Evolutionary conservation across 257 asterid genomes (phyloP).

Genomic region (Solanum virginianum): DNA sequence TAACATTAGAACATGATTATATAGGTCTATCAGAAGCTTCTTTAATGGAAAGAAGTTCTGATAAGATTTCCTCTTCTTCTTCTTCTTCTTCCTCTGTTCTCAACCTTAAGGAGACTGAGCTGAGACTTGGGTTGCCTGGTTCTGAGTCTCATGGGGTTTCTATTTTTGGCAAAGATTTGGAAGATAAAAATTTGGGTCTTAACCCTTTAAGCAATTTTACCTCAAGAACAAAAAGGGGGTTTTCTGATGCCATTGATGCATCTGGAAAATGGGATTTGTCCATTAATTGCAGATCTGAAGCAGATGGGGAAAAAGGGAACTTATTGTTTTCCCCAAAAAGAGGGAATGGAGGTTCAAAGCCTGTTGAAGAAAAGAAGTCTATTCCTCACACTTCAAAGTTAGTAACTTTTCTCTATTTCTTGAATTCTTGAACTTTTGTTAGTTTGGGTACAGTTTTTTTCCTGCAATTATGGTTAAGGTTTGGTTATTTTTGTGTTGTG

Average conservation of each 20-base stretch:
- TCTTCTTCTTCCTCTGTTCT: conserved; percentile 17
- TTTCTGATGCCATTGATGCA: conserved; percentile 64
- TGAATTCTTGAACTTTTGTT: not conserved
- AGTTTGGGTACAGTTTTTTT: not conserved
- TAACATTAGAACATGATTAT: conserved; percentile 49
- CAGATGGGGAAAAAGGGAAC: conserved; percentile 21
- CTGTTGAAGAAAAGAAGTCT: conserved; percentile 4
- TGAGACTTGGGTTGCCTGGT: conserved; percentile 86
- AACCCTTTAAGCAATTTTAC: conserved; percentile 22
- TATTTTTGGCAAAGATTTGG: conserved; percentile 45
- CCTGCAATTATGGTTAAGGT: not conserved
- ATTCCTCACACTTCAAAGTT: conserved; percentile 14
- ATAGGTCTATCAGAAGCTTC: conserved; percentile 55
- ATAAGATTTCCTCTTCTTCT: conserved; percentile 2
- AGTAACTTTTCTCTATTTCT: conserved; percentile 10
- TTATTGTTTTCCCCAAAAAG: conserved; percentile 23
- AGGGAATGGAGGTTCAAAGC: conserved; percentile 3
- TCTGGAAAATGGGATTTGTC: conserved; percentile 59
- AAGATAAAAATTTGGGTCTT: conserved; percentile 26
- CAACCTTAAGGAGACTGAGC: conserved; percentile 59
- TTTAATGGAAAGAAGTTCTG: conserved; percentile 27
- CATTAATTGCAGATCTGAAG: conserved; percentile 49
- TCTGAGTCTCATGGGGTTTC: conserved; percentile 47
- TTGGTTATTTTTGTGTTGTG: not conserved
- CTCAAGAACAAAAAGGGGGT: conserved; percentile 66